Base-by-base conservation (phyloP, 2,329 filamentous ascomycete genomes). In the Sporothrix brunneoviolacea region DNA sequence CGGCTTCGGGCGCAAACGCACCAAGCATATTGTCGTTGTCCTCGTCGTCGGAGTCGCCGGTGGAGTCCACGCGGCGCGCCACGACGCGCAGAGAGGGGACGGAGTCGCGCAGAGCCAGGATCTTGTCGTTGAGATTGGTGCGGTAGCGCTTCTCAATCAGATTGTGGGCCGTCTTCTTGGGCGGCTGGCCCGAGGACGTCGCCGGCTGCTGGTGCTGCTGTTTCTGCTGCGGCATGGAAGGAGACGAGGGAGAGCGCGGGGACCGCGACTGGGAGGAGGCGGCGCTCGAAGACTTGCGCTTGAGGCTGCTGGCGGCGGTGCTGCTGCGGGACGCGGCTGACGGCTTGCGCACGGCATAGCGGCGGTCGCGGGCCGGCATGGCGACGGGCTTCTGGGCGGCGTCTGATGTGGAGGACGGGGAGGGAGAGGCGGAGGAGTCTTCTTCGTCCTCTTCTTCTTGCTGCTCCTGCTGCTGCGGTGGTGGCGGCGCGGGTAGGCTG, bases 141-240 rank as follows among this genome's bases (percentile, higher is more conserved):
- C 87, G 82, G 67, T 91, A 91, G 50, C 87, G 74, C 70, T 91
- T 91, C 68, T 91, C 87, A 57, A 91, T 89, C 68, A 91, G 86
- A 68, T 90, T 91, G 69, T 91, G 87, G 8, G 86, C 84, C 28
- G 85, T 86, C 71, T 90, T 91, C 70, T 88, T 90, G 21, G 61
- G 64, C 21, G 58, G 54, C n/a, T 57, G 48, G 2, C 53, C 52
- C 27, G 45, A 43, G 51, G 33, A 12, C 19, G 45, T 19, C 22
- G 46, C 47, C 43, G 44, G 54, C 45, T 41, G 30, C 28, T 46
- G 48, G 27, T 33, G 50, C 24, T 28, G 6, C 43, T 47, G 54
- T 40, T 41, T 35, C 21, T 42, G 39, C 30, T 27, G 24, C 37
- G 47, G 30, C 15, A 56, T 53, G 3, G 59, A 55, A 10, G 58